A percentile compares a stretch with the other conserved stretches of the same genome.
These are phyloP conservation scores for Camelina hispida DNA, from an alignment of 345 rosid species.

Conservation along the genomic window DNA sequence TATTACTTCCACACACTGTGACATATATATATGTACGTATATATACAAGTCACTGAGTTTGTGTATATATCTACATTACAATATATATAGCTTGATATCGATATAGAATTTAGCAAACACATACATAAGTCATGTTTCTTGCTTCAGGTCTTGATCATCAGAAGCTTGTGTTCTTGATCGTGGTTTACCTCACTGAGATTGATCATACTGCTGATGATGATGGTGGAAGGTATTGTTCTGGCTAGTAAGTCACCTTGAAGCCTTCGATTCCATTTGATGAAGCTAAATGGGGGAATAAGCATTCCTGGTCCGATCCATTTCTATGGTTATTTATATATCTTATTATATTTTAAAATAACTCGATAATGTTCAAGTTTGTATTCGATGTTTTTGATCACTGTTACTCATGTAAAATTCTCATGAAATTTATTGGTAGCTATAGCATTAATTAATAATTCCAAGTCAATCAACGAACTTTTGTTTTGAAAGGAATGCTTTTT, in stretches of 20 bases:
- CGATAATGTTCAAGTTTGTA: constrained; percentile 5
- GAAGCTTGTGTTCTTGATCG: constrained; percentile 32
- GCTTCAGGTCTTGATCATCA: neutral
- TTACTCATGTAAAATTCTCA: neutral
- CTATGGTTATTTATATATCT: neutral
- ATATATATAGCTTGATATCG: constrained; percentile 8
- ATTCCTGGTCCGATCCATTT: constrained; percentile 42
- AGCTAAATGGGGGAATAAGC: constrained; percentile 47
- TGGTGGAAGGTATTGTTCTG: constrained; percentile 11
- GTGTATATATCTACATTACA: constrained; percentile 16
- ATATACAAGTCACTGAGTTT: neutral
- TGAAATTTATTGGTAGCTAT: neutral
- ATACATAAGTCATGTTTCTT: constrained; percentile 28
- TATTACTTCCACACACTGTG: neutral
- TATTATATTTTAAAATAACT: constrained; percentile 2
- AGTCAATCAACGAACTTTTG: neutral
- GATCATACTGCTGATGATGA: constrained; percentile 13
- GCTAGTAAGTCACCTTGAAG: constrained; percentile 32
- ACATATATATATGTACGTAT: neutral
- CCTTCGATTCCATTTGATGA: neutral
- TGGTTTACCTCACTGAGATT: constrained; percentile 5
- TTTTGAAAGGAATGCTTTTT: neutral
- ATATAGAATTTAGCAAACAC: neutral
- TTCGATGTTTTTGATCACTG: neutral
- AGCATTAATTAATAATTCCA: neutral